These are phyloP conservation scores for Tylopilus sp. DNA, from an alignment of 768 basidiomycete species.

Conservation along the genomic window DNA sequence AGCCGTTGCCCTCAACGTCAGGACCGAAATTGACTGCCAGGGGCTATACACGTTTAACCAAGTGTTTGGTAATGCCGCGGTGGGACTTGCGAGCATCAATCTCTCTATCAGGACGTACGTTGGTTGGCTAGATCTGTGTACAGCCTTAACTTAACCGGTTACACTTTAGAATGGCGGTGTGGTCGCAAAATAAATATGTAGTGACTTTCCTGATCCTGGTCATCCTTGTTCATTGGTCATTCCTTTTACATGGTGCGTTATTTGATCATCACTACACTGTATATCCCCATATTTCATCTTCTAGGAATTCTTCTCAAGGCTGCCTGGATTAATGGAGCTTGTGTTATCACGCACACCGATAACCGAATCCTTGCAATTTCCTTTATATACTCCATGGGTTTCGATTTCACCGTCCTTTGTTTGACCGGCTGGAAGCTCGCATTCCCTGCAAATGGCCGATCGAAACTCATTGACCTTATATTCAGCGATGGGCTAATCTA, in stretches of 20 bases:
- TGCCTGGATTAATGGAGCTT: slow-evolving; percentile 48
- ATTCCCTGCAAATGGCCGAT: slow-evolving; percentile 44
- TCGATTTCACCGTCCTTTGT: slow-evolving; percentile 60
- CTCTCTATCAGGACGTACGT: slow-evolving; percentile 65
- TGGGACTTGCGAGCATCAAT: slow-evolving; percentile 70
- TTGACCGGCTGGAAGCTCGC: slow-evolving; percentile 62
- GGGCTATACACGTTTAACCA: slow-evolving; percentile 66
- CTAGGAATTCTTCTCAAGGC: slow-evolving; percentile 60
- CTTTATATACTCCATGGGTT: slow-evolving; percentile 73
- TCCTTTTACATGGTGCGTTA: slow-evolving; percentile 57
- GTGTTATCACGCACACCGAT: slow-evolving; percentile 57
- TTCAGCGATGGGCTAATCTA: slow-evolving; percentile 73
- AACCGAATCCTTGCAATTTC: slow-evolving; percentile 58
- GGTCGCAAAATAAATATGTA: slow-evolving; percentile 57
- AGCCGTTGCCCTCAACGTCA: slow-evolving; percentile 56
- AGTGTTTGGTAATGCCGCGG: slow-evolving; percentile 60
- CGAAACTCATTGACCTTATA: slow-evolving; percentile 58
- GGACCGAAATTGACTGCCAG: slow-evolving; percentile 60
- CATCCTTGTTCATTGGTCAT: slow-evolving; percentile 70
- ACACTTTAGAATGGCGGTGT: slow-evolving; percentile 59
- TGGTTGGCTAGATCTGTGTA: neutral
- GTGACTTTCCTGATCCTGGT: slow-evolving; percentile 48
- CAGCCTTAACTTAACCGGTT: slow-evolving; percentile 1
- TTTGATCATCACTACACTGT: neutral
- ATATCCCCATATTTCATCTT: neutral